A percentile compares a stretch with the other conserved stretches of the same genome.
Evolutionary conservation across 495 filamentous ascomycete genomes (phyloP).

Genomic region (Lasiosphaeria miniovina): DNA sequence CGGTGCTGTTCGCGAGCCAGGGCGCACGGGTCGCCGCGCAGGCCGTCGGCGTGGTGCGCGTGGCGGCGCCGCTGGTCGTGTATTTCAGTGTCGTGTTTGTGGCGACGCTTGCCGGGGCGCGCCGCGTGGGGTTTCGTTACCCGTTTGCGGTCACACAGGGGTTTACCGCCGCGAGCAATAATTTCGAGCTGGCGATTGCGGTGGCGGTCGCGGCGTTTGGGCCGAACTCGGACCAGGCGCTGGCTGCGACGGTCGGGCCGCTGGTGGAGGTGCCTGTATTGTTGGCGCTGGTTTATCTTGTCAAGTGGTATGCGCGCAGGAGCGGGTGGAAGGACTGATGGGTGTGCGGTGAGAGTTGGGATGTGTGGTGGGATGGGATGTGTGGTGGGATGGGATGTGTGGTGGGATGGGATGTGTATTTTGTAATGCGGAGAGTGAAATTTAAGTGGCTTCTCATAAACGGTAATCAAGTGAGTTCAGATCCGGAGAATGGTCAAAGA

Average conservation of each 20-base stretch:
- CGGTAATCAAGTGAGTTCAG: no score
- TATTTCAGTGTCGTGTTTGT: conserved; percentile 79
- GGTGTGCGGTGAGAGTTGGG: background rate
- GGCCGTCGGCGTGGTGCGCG: conserved; percentile 76
- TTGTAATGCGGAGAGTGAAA: no score
- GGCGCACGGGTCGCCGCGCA: conserved; percentile 77
- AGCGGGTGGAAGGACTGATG: conserved; percentile 6
- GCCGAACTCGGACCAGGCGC: conserved; percentile 73
- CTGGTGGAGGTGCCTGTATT: conserved; percentile 90
- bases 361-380: background rate
- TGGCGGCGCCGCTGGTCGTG: conserved; percentile 74
- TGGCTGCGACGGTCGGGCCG: conserved; percentile 88
- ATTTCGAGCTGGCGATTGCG: conserved; percentile 92
- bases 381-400: no score
- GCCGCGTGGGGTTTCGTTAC: conserved; percentile 70
- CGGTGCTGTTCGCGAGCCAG: conserved; percentile 82
- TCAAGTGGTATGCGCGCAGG: conserved; percentile 43
- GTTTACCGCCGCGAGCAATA: conserved; percentile 93
- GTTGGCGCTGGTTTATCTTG: conserved; percentile 74
- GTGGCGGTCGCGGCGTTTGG: conserved; percentile 86
- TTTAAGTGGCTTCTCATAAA: no score
- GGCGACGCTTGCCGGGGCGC: conserved; percentile 56
- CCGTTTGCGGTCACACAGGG: conserved; percentile 72
- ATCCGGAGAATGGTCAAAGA: no score
- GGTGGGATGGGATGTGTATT: no score